A percentile compares a stretch with the other conserved stretches of the same genome.
Conservation (phyloP, 306 rosid genomes). For the Pueraria montana region DNA sequence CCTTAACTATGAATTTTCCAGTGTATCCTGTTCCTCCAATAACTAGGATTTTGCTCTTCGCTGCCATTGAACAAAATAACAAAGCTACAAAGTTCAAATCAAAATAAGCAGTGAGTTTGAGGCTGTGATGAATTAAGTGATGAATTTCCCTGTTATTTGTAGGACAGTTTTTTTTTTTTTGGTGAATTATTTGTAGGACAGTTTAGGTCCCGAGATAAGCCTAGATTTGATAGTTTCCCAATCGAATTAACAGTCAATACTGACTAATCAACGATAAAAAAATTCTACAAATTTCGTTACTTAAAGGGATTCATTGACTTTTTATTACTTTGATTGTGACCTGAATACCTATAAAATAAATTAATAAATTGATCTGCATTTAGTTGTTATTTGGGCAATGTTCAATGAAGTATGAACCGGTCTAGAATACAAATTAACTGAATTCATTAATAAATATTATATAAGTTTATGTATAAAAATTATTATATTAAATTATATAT, state of each 20-base stretch:
- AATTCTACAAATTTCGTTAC: too few species aligned
- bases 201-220: not conserved
- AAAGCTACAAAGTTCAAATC: not conserved
- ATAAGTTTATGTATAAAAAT: too few species aligned
- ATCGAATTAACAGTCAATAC: too few species aligned
- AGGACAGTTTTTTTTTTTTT: too few species aligned
- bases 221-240: not conserved
- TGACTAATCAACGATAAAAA: too few species aligned
- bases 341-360: not conserved
- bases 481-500: too few species aligned
- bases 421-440: not conserved
- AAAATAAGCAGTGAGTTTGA: not conserved
- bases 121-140: not conserved
- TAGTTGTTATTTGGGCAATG: not conserved
- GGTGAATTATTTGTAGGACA: constrained; percentile 35
- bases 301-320: not conserved
- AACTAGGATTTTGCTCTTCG: constrained; percentile 54
- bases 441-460: not conserved
- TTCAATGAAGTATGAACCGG: not conserved
- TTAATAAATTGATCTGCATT: not conserved
- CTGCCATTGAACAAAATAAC: constrained; percentile 38
- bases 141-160: constrained; percentile 9
- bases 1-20: constrained; percentile 53
- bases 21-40: constrained; percentile 59
- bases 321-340: not conserved